These are phyloP conservation scores for Carex parvula DNA, from an alignment of 176 grass and related monocot genomes.

Conservation along the genomic window DNA sequence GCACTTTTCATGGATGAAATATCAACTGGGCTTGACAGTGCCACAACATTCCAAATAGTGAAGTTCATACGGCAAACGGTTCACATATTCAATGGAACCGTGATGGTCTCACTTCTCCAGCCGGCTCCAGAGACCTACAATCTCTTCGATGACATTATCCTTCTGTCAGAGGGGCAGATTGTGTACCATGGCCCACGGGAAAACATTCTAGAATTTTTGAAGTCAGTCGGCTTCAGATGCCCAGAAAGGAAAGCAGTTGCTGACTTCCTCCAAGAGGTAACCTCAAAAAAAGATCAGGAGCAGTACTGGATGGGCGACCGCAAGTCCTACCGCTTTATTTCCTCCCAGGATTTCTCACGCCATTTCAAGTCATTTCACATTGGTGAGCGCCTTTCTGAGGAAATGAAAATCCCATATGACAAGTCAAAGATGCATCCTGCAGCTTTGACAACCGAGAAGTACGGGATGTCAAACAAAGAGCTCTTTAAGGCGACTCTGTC, in stretches of 20 bases:
- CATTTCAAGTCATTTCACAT: conserved; percentile 48
- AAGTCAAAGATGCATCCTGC: conserved; percentile 56
- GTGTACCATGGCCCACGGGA: conserved; percentile 49
- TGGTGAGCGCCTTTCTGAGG: conserved; percentile 31
- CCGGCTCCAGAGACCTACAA: conserved; percentile 49
- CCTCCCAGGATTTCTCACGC: conserved; percentile 40
- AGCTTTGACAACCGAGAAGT: conserved; percentile 43
- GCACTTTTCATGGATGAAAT: conserved; percentile 59
- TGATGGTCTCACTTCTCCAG: conserved; percentile 49
- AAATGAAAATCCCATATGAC: conserved; percentile 47
- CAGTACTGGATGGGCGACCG: conserved; percentile 42
- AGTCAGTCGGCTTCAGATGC: conserved; percentile 38
- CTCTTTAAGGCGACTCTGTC: conserved; percentile 44
- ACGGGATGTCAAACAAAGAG: conserved; percentile 51
- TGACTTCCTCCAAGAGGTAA: conserved; percentile 53
- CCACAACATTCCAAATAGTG: conserved; percentile 49
- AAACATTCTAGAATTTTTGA: conserved; percentile 43
- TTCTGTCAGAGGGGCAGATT: conserved; percentile 42
- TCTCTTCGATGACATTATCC: conserved; percentile 48
- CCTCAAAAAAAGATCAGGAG: conserved; percentile 60
- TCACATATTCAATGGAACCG: conserved; percentile 45
- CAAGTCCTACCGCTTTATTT: conserved; percentile 39
- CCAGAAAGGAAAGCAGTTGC: conserved; percentile 41
- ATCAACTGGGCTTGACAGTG: conserved; percentile 53
- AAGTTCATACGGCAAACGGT: conserved; percentile 45